Evolutionary conservation across 305 asterid species (phyloP), one percentile per base, ranked within the genome.

Genomic region (Solanum hybrid): DNA sequence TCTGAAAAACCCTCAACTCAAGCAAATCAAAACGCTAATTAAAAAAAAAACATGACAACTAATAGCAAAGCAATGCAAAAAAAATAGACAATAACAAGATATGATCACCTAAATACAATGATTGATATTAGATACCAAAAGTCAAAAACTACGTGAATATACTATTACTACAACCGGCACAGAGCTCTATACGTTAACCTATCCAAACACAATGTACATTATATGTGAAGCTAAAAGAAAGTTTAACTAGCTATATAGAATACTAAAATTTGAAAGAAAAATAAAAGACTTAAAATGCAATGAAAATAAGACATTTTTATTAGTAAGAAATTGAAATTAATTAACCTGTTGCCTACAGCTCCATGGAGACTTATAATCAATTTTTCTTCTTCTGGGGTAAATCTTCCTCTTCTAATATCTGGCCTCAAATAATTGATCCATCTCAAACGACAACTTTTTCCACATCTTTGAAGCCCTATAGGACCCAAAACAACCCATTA

Each of bases 361-460:
- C 94, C 98, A 89, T 97, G 99, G 87, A 97, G 99, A 91, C 93
- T 96, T 89, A 96, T 97, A 85, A 97, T 97, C 90, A 97, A 90
- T 89, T 96, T 96, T 89, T 97, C 99, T 91, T 97, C 99, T 68
- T 97, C 98, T 0, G 94, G 96, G 2, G 98, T 95, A 92, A 97
- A 97, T 90, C 98, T 94, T 78, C 99, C 99, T 86, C 99, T 90
- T 92, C 99, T 93, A 13, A 97, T 97, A 87, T 97, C 99, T 2
- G 99, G 99, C 89, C 99, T 95, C 91, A 97, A 89, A 84, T 97
- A 97, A 26, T 97, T 97, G 89, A 97, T 96, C 99, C 99, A 97
- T 91, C 99, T 93, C 92, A 97, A 84, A 1, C 99, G 93, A 88
- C 99, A 97, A 89, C 99, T 96, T 92, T 97, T 97, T 2, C 99